These are phyloP conservation scores for Boletus patriciae DNA, from an alignment of 768 basidiomycete genomes.

Conservation along the genomic window DNA sequence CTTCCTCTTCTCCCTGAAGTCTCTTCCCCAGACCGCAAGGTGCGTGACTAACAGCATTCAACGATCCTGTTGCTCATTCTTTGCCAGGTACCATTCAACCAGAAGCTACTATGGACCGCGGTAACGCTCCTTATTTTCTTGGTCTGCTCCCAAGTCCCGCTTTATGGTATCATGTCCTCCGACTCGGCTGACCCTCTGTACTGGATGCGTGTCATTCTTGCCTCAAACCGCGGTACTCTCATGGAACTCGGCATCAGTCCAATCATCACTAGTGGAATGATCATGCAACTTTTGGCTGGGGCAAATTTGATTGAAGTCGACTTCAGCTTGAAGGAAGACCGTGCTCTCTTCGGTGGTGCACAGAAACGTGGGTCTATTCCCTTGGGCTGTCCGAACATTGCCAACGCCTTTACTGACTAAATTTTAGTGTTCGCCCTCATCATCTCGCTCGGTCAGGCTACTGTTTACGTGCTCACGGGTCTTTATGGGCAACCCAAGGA, in stretches of 20 bases:
- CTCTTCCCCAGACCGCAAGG: constrained; percentile 96
- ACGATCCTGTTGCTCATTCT: constrained; percentile 2
- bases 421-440: constrained; percentile 89
- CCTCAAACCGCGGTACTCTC: constrained; percentile 96
- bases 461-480: constrained; percentile 95
- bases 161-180: constrained; percentile 99
- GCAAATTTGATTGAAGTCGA: constrained; percentile 98
- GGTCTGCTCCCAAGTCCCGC: constrained; percentile 97
- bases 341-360: constrained; percentile 91
- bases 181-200: constrained; percentile 99
- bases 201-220: constrained; percentile 99
- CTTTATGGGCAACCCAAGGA: constrained; percentile 93
- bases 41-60: constrained; percentile 33
- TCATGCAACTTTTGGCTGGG: constrained; percentile 98
- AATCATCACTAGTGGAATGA: constrained; percentile 98
- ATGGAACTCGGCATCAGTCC: constrained; percentile 99
- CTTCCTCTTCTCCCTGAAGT: constrained; percentile 96
- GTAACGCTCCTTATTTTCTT: constrained; percentile 99
- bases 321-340: constrained; percentile 95
- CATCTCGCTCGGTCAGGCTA: constrained; percentile 94
- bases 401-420: neutral
- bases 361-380: constrained; percentile 78
- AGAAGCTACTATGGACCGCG: constrained; percentile 98
- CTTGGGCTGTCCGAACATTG: neutral
- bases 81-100: constrained; percentile 90